phyloP scores from a whole-genome alignment of 2,329 filamentous ascomycete genomes.

The Cladosporium sp. region DNA sequence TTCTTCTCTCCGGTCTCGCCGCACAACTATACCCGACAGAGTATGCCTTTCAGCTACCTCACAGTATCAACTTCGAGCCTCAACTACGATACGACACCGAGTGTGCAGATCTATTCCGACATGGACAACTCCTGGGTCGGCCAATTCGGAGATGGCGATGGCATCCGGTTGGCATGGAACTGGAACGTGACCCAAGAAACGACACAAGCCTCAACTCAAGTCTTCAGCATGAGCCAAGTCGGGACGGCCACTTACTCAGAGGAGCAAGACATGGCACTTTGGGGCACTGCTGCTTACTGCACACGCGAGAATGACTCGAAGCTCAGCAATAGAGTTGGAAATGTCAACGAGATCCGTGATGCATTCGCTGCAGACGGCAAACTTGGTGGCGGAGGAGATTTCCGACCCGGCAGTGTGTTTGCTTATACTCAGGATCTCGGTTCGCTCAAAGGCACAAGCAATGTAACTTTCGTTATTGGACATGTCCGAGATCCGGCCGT shows the following conservation, averaged over 20 bases:
- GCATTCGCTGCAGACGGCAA: constrained; percentile 40
- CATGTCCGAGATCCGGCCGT: constrained; percentile 45
- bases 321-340: constrained; percentile 39
- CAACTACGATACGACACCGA: constrained; percentile 26
- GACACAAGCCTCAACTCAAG: constrained; percentile 29
- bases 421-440: constrained; percentile 47
- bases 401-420: constrained; percentile 34
- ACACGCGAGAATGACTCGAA: constrained; percentile 34
- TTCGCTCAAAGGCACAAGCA: constrained; percentile 31
- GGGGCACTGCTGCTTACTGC: constrained; percentile 47
- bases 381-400: constrained; percentile 35
- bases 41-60: constrained; percentile 49
- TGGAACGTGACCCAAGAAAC: background rate
- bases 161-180: constrained; percentile 27
- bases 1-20: constrained; percentile 51
- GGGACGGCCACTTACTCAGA: constrained; percentile 40
- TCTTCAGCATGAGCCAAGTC: constrained; percentile 40
- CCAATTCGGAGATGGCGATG: constrained; percentile 25
- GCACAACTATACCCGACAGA: constrained; percentile 46
- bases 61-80: constrained; percentile 40
- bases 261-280: constrained; percentile 45
- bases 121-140: constrained; percentile 51
- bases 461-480: constrained; percentile 47
- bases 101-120: constrained; percentile 47
- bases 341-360: constrained; percentile 32